These are phyloP conservation scores for Umbilicus rupestris DNA, from an alignment of 164 flowering plant genomes.

Conservation along the genomic window DNA sequence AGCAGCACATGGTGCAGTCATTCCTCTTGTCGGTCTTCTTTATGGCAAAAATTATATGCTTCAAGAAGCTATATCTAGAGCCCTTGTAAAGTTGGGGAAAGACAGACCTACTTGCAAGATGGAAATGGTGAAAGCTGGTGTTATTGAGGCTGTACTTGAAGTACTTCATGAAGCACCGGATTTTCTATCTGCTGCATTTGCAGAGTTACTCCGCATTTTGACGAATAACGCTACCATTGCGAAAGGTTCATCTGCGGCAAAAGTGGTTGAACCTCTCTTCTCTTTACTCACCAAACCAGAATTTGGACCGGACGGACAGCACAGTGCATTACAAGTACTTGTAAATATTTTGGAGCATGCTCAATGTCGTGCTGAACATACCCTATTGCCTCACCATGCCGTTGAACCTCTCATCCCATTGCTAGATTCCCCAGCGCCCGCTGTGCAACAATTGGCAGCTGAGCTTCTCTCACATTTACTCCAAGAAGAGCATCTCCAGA, in stretches of 20 bases:
- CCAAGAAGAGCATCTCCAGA: conserved; percentile 83
- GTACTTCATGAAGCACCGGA: conserved; percentile 95
- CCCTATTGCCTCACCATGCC: conserved; percentile 63
- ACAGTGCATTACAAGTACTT: conserved; percentile 86
- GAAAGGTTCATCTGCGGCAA: conserved; percentile 82
- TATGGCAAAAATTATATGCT: conserved; percentile 70
- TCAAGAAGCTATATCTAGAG: conserved; percentile 77
- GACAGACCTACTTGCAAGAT: conserved; percentile 93
- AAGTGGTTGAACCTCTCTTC: conserved; percentile 92
- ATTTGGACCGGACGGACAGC: conserved; percentile 89
- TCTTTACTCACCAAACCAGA: conserved; percentile 60
- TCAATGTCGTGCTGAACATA: conserved; percentile 68
- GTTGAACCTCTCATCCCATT: conserved; percentile 80
- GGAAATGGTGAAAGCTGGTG: conserved; percentile 98
- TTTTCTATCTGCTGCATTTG: conserved; percentile 79
- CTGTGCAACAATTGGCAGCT: conserved; percentile 88
- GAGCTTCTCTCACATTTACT: conserved; percentile 92
- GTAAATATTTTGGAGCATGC: conserved; percentile 93
- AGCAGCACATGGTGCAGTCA: conserved; percentile 91
- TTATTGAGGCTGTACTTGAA: conserved; percentile 71
- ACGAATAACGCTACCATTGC: conserved; percentile 92
- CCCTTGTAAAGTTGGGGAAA: conserved; percentile 92
- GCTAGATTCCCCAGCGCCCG: conserved; percentile 70
- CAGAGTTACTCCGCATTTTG: conserved; percentile 82
- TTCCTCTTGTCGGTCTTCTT: conserved; percentile 90